These are phyloP conservation scores for Solanum hybrid DNA, from an alignment of 305 asterid genomes.

Conservation along the genomic window DNA sequence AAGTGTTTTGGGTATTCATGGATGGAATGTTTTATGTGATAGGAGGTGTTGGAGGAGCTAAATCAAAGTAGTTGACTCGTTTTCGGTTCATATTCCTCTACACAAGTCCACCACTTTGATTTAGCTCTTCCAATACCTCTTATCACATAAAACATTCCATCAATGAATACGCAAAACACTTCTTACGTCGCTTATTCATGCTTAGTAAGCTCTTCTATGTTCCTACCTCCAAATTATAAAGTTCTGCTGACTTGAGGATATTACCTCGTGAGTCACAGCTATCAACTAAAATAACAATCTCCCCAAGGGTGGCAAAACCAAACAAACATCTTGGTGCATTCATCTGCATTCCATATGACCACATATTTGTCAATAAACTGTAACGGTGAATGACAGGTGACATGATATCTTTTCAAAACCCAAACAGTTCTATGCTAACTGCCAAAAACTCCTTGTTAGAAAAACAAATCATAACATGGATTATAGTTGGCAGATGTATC, in stretches of 20 bases:
- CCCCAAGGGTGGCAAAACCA: not conserved
- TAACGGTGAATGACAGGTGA: not conserved
- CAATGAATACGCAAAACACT: conserved; percentile 66
- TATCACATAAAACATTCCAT: conserved; percentile 19
- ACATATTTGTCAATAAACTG: not conserved
- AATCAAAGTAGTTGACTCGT: conserved; percentile 10
- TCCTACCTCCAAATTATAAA: conserved; percentile 51
- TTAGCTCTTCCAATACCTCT: conserved; percentile 63
- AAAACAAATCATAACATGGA: not conserved
- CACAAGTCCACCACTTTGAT: conserved; percentile 50
- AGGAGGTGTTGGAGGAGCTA: no score
- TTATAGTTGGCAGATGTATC: not conserved
- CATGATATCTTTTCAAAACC: not conserved
- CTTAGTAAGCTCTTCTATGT: conserved; percentile 41
- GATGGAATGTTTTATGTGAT: no score
- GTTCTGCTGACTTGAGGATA: conserved; percentile 40
- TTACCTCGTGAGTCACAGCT: not conserved
- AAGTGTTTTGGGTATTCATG: conserved; percentile 28
- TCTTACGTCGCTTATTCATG: conserved; percentile 63
- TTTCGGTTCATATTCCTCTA: conserved; percentile 62
- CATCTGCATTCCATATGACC: not conserved
- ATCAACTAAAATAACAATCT: no score
- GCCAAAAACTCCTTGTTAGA: not conserved
- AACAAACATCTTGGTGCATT: not conserved
- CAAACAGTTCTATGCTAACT: not conserved